Evolutionary conservation across 2,329 filamentous ascomycete species (phyloP), one percentile per base, ranked within the genome.

Genomic region (Akanthomyces muscarius): DNA sequence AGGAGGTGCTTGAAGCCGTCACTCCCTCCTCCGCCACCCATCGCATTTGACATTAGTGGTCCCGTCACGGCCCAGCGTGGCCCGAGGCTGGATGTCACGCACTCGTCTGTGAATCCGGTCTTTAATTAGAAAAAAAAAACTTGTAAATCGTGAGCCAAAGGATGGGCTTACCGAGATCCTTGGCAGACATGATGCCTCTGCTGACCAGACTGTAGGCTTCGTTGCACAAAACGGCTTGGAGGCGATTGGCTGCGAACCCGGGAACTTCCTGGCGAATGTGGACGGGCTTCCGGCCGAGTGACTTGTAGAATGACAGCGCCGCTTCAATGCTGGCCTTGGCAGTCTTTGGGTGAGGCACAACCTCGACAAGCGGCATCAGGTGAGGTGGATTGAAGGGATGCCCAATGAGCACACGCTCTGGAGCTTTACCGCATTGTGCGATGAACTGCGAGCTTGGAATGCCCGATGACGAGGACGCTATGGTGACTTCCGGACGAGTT

Each of bases 361-460:
- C 75, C 67, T 81, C 79, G 23, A 81, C 77, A 16, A 81, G 71
- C 1, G 78, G 78, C 23, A 81, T 77, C 21, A 81, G 69, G 65
- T 81, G 79, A 6, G 78, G 79, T 10, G 79, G 79, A 65, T 81
- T 81, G 71, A 80, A 81, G 0, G 79, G 78, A 65, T 81, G 79
- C 4, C 77, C 78, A 30, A 81, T 73, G 1, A 79, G 66, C 41
- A 77, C 71, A n/a, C 76, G 71, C 23, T 67, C 68, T 0, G 76
- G 73, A 38, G 70, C 51, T 23, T 53, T 47, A 4, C 25, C n/a
- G 21, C 65, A 66, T 23, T 63, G 23, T 3, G 53, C 28, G 16
- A 66, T 63, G 57, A 66, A 66, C 16, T 61, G 41, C 21, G 65
- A 66, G 30, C 52, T 57, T 8, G 65, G 74, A 10, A 78, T 67